phyloP scores from a whole-genome alignment of 2,329 filamentous ascomycete species.

The Shiraia sp. region DNA sequence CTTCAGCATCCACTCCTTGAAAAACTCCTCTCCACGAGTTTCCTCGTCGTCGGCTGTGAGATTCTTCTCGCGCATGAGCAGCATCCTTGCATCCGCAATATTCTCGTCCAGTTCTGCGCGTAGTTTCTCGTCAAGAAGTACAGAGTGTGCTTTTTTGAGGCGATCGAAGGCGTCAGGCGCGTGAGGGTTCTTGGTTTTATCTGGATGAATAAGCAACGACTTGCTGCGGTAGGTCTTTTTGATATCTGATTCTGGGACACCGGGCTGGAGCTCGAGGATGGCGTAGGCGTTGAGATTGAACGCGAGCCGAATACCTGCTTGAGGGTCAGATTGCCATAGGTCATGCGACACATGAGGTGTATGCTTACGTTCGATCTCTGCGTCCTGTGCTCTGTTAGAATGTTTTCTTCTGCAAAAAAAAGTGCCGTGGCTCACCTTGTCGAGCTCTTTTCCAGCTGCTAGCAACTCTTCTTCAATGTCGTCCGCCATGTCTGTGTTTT shows the following conservation, averaged over 20 bases:
- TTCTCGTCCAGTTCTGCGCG: slow-evolving; percentile 87
- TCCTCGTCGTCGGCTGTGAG: slow-evolving; percentile 89
- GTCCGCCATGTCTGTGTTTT: slow-evolving; percentile 52
- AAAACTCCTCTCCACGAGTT: slow-evolving; percentile 81
- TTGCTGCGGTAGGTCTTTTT: slow-evolving; percentile 93
- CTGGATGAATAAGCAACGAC: slow-evolving; percentile 97
- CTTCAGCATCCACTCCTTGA: slow-evolving; percentile 86
- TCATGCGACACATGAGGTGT: background rate
- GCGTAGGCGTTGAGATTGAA: slow-evolving; percentile 88
- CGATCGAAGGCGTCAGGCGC: slow-evolving; percentile 97
- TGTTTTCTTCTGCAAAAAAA: no score
- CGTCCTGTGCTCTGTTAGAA: slow-evolving; percentile 64
- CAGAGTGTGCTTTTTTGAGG: slow-evolving; percentile 89
- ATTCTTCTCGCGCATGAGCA: slow-evolving; percentile 92
- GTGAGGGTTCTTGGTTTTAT: slow-evolving; percentile 89
- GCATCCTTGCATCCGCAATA: slow-evolving; percentile 92
- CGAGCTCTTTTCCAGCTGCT: slow-evolving; percentile 84
- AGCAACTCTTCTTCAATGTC: slow-evolving; percentile 73
- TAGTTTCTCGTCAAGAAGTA: slow-evolving; percentile 92
- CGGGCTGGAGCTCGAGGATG: slow-evolving; percentile 92
- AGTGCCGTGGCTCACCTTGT: slow-evolving; percentile 64
- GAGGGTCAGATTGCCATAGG: slow-evolving; percentile 1
- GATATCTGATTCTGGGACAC: slow-evolving; percentile 94
- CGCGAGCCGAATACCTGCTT: slow-evolving; percentile 72
- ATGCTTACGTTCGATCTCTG: slow-evolving; percentile 79